Percentiles rank a stretch among this genome's conserved stretches.
Evolutionary conservation across 352 stramenopile species (phyloP).

Genomic region (Phytophthora palmivora): DNA sequence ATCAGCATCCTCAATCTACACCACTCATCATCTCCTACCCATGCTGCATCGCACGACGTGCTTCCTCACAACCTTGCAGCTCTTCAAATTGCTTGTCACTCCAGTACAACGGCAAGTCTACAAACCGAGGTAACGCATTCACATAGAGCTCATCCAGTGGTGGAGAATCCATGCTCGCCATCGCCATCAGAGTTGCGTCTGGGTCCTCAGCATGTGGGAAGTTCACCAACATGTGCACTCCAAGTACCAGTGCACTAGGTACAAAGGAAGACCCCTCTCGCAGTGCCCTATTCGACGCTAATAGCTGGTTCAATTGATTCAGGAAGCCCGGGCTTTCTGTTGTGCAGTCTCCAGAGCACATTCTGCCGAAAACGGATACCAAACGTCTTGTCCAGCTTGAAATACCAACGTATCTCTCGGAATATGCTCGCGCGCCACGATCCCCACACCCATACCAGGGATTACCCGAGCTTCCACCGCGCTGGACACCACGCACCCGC

Average conservation of each 20-base stretch:
- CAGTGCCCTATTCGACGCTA: constrained; percentile 43
- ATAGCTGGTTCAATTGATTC: constrained; percentile 56
- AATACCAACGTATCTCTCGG: constrained; percentile 72
- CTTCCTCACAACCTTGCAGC: constrained; percentile 66
- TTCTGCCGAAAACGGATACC: constrained; percentile 82
- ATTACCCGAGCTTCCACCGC: constrained; percentile 57
- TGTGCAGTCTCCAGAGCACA: constrained; percentile 65
- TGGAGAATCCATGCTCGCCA: constrained; percentile 19
- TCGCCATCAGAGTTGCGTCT: constrained; percentile 22
- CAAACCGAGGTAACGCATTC: constrained; percentile 54
- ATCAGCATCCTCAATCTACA: constrained; percentile 8
- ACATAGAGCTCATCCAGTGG: constrained; percentile 67
- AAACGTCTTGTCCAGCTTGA: constrained; percentile 58
- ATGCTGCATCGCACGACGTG: constrained; percentile 66
- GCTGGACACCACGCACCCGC: constrained; percentile 58
- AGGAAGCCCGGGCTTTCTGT: constrained; percentile 74
- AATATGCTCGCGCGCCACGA: constrained; percentile 63
- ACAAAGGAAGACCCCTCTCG: constrained; percentile 51
- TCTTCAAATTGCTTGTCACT: constrained; percentile 65
- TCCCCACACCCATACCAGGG: constrained; percentile 68
- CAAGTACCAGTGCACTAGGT: constrained; percentile 70
- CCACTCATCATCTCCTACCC: constrained; percentile 35
- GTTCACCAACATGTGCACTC: constrained; percentile 72
- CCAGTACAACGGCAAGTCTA: constrained; percentile 81
- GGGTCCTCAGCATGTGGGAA: constrained; percentile 44